A percentile compares a stretch with the other conserved stretches of the same genome.
phyloP scores from a whole-genome alignment of 163 green algal species.

The Chloromonas sp. region DNA sequence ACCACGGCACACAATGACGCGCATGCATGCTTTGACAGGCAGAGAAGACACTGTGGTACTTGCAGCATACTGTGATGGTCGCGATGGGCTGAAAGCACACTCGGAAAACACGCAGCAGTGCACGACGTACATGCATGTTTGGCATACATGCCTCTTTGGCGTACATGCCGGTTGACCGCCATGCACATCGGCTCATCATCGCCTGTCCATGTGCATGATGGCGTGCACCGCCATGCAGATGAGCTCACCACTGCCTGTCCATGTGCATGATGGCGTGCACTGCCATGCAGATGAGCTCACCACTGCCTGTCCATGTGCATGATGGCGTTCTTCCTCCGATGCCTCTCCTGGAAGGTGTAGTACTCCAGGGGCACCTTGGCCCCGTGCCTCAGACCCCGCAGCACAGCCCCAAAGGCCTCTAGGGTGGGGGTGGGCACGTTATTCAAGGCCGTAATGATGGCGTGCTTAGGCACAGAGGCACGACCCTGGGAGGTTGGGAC shows the following conservation, averaged over 20 bases:
- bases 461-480: constrained; percentile 64
- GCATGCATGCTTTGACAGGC: no score
- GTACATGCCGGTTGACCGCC: no score
- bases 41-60: no score
- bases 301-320: constrained; percentile 73
- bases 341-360: constrained; percentile 59
- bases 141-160: no score
- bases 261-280: constrained; percentile 17
- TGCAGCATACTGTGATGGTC: no score
- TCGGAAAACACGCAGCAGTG: no score
- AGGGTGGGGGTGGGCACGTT: constrained; percentile 65
- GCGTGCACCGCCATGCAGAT: no score
- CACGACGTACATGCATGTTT: no score
- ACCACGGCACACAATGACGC: no score
- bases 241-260: constrained; percentile 62
- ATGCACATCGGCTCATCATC: constrained; percentile 41
- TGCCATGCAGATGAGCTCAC: constrained; percentile 19
- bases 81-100: no score
- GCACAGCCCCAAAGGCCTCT: constrained; percentile 46
- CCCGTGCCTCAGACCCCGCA: constrained; percentile 46
- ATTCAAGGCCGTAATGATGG: constrained; percentile 69
- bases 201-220: constrained; percentile 47
- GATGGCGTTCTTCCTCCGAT: constrained; percentile 59
- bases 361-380: constrained; percentile 68
- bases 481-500: constrained; percentile 31